Evolutionary conservation across 345 rosid species (phyloP), one percentile per base, ranked within the genome.

Genomic region (Rhizophora mangle): DNA sequence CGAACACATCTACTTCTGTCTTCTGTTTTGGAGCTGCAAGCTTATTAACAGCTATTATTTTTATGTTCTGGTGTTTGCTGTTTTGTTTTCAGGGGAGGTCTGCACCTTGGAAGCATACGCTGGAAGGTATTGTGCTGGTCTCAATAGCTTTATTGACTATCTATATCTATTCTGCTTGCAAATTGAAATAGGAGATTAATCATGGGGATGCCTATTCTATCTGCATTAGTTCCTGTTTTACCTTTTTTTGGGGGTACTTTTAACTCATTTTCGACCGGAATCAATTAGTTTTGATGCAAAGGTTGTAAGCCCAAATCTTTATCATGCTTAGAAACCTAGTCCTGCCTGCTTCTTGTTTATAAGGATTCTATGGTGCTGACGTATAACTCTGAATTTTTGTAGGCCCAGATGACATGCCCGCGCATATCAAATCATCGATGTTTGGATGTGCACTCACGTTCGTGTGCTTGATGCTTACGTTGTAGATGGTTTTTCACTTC

Each of bases 361-460:
- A 46, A 4, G 29, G n/a, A 6, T 60, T 24, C 31, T 13, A 6
- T 34, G 49, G 15, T 57, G 62, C 59, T 64, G 9, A 71, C 73
- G 34, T 49, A 63, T 10, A 18, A n/a, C 57, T 61, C 62, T 52
- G 30, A 43, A 70, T 64, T 68, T 73, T 62, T 85, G 73, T 84
- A 91, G 98, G 97, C 60, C 89, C 95, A 18, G 97, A 94, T 89
- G 98, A 94, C 82, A 91, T 91, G 98, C 97, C 98, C 9, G 98
- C 97, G 21, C 98, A 94, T 76, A 85, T 94, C 68, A 89, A 94
- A 75, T 94, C 98, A 64, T 91, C 97, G 31, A 87, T 94, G 95
- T 89, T 91, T 80, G 97, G 98, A 67, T 89, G 96, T 61, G 37
- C 82, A 21, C 93, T 94, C 62, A 88, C 89, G 97, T 91, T 79